These are phyloP conservation scores for Hericium rajendrae DNA, from an alignment of 768 basidiomycete species.

Conservation along the genomic window DNA sequence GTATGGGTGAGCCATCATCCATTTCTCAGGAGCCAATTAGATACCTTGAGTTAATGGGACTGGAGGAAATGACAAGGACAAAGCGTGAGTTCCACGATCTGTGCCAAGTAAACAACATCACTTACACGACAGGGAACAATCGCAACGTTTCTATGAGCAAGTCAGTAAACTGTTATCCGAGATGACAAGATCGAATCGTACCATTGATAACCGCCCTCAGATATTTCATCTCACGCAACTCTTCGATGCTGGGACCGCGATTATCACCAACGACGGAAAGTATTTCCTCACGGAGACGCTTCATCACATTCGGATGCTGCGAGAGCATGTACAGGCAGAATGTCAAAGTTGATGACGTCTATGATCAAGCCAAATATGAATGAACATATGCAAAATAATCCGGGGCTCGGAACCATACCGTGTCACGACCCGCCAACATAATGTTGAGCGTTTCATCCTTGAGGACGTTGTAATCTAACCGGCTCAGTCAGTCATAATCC, in stretches of 20 bases:
- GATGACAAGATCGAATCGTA: constrained; percentile 2
- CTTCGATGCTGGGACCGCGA: constrained; percentile 21
- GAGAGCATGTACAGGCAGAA: constrained; percentile 23
- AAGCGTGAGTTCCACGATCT: too few relatives aligned
- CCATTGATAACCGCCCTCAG: constrained; percentile 26
- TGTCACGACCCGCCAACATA: constrained; percentile 26
- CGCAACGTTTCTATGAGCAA: neutral
- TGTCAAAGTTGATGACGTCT: constrained; percentile 21
- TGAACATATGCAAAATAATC: too few relatives aligned
- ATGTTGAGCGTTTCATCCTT: constrained; percentile 27
- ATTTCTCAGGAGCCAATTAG: neutral
- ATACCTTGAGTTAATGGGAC: neutral
- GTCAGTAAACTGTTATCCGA: too few relatives aligned
- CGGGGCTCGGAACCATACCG: constrained; percentile 1
- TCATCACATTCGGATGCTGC: constrained; percentile 19
- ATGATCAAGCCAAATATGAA: constrained; percentile 4
- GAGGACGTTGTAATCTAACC: constrained; percentile 28
- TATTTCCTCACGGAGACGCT: constrained; percentile 22
- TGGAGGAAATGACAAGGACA: neutral
- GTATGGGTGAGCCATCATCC: neutral
- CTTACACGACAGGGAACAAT: neutral
- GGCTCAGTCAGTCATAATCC: neutral
- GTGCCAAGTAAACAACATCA: neutral
- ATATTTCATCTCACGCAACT: constrained; percentile 25
- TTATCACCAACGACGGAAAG: constrained; percentile 17